Base-by-base conservation (phyloP, 208 protist genomes). In the Crithidia bombi region DNA sequence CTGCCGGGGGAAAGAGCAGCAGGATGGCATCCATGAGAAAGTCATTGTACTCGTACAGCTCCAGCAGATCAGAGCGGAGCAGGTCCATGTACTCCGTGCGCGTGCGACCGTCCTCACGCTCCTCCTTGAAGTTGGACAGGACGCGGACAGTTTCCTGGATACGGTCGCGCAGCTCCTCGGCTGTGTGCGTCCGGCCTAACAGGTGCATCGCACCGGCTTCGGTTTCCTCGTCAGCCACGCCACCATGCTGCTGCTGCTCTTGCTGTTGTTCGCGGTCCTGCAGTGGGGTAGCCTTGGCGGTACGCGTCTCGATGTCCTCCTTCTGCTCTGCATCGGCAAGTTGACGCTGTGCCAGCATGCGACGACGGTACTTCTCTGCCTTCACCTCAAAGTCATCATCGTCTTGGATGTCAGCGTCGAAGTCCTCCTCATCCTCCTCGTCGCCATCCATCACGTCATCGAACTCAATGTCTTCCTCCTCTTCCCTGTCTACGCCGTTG, bases 1-100 rank as follows among this genome's bases (percentile, higher is more conserved):
- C 97, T 52, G 76, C 67, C 0, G 94, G 83, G 0, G 89, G 78
- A 74, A 99, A 99, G 3, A 99, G 72, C 4, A 94, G 73, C n/a
- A 99, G 66, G 43, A 99, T 89, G 21, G 93, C 75, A 25, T 95
- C 87, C 52, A 99, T 92, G 6, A 99, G 75, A 50, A 92, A 98
- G 11, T 93, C 83, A 43, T 84, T 93, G 82, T 99, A 99, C 65
- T 98, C 98, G 82, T 99, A 99, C 55, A 98, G 93, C 36, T 79
- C 78, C 26, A 85, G 82, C 11, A 99, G 65, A 83, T 99, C 98
- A 3, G 63, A 49, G 23, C 75, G 82, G 2, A 99, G 89, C 30
- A 93, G 73, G 9, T 85, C 68, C 39, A 99, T 35, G 81, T 99
- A 99, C 51, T 99, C 96, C n/a, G 61, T 49, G 30, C 98, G 90